Conservation (phyloP, 805 yeast species). For the Metschnikowia drakensbergensis region DNA sequence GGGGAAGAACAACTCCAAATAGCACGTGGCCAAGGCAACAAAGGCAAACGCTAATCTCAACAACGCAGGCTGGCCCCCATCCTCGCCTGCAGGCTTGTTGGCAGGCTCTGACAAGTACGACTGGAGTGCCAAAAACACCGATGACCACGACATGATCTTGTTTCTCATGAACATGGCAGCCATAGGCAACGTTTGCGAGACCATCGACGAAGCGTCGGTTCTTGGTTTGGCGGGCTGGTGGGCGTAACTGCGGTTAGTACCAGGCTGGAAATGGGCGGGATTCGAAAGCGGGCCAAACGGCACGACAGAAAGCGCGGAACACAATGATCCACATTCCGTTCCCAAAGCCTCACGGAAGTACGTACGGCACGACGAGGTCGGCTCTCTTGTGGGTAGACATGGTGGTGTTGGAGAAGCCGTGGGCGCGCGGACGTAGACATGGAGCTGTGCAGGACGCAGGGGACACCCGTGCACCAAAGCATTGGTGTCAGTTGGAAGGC, state of each 20-base stretch:
- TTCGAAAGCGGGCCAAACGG: no score
- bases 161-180: constrained; percentile 63
- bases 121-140: constrained; percentile 49
- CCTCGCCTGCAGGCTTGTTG: constrained; percentile 26
- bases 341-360: background rate
- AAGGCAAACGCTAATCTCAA: constrained; percentile 45
- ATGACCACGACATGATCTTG: constrained; percentile 54
- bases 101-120: constrained; percentile 44
- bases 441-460: background rate
- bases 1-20: constrained; percentile 51
- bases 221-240: constrained; percentile 49
- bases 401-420: background rate
- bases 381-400: constrained; percentile 17
- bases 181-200: constrained; percentile 60
- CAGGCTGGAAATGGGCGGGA: background rate
- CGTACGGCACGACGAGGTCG: constrained; percentile 18
- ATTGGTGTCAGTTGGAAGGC: no score
- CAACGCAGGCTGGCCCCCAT: constrained; percentile 43
- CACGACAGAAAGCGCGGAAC: no score
- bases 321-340: background rate
- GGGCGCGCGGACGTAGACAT: background rate
- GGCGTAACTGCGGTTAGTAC: constrained; percentile 31
- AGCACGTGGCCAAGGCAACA: constrained; percentile 49
- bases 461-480: background rate
- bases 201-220: constrained; percentile 42